phyloP scores from a whole-genome alignment of 2,329 filamentous ascomycete genomes.

The Knoxdaviesia proteae region DNA sequence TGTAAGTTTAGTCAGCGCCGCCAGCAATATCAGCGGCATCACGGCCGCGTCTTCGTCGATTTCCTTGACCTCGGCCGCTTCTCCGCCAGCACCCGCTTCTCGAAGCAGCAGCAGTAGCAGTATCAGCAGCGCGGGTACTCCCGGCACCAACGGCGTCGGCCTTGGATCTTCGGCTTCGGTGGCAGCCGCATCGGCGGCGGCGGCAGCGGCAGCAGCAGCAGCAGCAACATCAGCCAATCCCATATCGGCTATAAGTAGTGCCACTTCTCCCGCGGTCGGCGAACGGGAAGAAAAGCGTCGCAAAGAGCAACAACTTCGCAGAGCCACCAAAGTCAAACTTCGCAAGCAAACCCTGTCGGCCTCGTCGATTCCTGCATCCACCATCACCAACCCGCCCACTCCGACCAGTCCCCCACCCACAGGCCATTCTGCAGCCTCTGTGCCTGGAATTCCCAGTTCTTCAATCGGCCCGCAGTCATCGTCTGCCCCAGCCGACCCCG shows the following conservation, averaged over 20 bases:
- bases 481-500: neutral
- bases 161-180: no score
- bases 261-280: neutral
- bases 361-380: neutral
- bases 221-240: neutral
- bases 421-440: neutral
- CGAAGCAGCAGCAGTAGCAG: neutral
- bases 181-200: no score
- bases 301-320: neutral
- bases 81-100: neutral
- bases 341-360: neutral
- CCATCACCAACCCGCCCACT: slow-evolving; percentile 1
- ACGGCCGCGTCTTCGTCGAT: neutral
- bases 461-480: neutral
- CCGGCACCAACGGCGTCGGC: no score
- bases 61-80: neutral
- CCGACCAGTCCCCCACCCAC: neutral
- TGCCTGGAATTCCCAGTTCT: neutral
- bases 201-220: neutral
- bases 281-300: neutral
- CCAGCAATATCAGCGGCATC: neutral
- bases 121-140: neutral
- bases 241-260: neutral
- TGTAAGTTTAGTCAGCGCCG: neutral
- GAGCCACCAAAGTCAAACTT: neutral